Evolutionary conservation across 1,284 basidiomycete genomes (phyloP), one percentile per base, ranked within the genome.

Genomic region (Apiotrichum gracile): DNA sequence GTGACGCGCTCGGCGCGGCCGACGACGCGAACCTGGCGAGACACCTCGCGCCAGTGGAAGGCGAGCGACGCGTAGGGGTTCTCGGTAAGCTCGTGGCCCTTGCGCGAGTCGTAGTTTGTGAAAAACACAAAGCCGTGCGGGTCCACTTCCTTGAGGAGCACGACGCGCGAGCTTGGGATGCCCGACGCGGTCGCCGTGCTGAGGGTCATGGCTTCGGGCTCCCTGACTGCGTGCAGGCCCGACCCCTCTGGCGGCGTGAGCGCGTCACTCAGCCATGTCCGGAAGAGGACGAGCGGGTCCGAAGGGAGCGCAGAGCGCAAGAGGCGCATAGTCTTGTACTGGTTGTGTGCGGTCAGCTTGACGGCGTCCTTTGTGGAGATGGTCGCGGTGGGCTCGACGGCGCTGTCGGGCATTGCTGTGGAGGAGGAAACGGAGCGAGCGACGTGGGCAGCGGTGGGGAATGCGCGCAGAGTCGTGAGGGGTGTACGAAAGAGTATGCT

Each of bases 41-140:
- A 83, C 21, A 91, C 78, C 68, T 91, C 88, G 49, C 83, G 79
- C 96, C 94, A 98, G 78, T 94, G 97, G 67, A 97, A 89, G 7
- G 85, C 84, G 22, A 94, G 77, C 2, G 89, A 83, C 1, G 87
- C 91, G 65, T 85, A 80, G 0, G 88, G 86, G 67, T 91, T 93
- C 38, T 76, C 80, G 3, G 73, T 59, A 41, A 98, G 79, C 73
- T 97, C 96, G 33, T 76, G 70, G 2, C 88, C 90, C 76, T 98
- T 98, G 59, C 93, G 83, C 19, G 91, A 94, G 34, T 82, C 81
- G 78, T 98, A 98, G 78, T 98, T 98, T 34, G 92, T 94, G 80
- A 83, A 98, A 77, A 97, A 97, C 51, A 94, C 82, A 76, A 98
- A 97, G 34, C 93, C 92, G 47, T 78, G 81, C 24, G 79, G 68